Percentiles rank a stretch among this genome's conserved stretches.
phyloP scores from a whole-genome alignment of 495 filamentous ascomycete genomes.

The Cercophora newfieldiana region DNA sequence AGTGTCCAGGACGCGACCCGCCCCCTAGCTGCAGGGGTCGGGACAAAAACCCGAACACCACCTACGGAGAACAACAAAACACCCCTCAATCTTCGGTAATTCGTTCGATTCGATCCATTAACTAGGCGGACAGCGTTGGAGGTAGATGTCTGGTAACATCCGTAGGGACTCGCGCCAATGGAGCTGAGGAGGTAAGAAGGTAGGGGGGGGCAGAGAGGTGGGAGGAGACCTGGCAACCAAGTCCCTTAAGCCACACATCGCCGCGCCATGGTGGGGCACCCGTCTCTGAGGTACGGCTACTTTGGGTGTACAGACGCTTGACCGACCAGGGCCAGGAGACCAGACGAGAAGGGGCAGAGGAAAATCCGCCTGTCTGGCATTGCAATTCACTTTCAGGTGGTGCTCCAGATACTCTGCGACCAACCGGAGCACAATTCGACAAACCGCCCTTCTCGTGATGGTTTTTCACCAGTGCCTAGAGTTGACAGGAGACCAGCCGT shows the following conservation, averaged over 20 bases:
- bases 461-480: background rate
- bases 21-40: conserved; percentile 11
- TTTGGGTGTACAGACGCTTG: background rate
- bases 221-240: background rate
- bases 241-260: background rate
- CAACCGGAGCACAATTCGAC: conserved; percentile 5
- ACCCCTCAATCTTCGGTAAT: too few relatives aligned
- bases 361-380: conserved; percentile 3
- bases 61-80: background rate
- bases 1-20: conserved; percentile 22
- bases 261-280: background rate
- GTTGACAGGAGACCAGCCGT: background rate
- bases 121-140: too few relatives aligned
- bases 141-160: background rate
- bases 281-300: background rate
- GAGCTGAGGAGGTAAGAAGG: too few relatives aligned
- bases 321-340: background rate
- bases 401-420: background rate
- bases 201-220: background rate
- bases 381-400: conserved; percentile 11
- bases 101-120: too few relatives aligned
- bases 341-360: conserved; percentile 5
- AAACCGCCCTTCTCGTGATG: background rate
- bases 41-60: background rate
- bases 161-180: too few relatives aligned